phyloP scores from a whole-genome alignment of 768 basidiomycete genomes.

The Gautieria morchelliformis region DNA sequence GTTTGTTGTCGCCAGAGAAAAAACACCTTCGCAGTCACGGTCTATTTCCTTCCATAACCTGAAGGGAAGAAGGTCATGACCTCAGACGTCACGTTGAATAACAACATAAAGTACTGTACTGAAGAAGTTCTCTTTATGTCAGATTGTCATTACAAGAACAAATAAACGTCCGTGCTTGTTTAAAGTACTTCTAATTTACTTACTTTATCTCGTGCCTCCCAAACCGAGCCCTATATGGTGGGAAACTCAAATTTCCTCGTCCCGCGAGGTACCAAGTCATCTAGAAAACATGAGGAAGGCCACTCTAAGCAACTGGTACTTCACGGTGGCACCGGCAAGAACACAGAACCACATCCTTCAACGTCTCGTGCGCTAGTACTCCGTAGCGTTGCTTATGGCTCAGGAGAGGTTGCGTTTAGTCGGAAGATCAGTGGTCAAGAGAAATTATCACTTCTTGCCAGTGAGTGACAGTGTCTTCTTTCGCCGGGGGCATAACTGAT shows the following conservation, averaged over 20 bases:
- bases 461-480: slow-evolving; percentile 28
- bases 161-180: not conserved
- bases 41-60: no score
- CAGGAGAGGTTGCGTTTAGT: slow-evolving; percentile 52
- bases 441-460: slow-evolving; percentile 71
- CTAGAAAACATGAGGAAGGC: not conserved
- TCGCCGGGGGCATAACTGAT: not conserved
- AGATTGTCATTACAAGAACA: not conserved
- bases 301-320: not conserved
- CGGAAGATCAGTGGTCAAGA: slow-evolving; percentile 65
- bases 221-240: not conserved
- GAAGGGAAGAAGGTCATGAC: no score
- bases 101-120: no score
- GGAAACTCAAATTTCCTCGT: not conserved
- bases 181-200: not conserved
- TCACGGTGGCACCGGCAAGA: not conserved
- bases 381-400: slow-evolving; percentile 68
- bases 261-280: not conserved
- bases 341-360: not conserved
- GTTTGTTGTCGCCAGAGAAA: no score
- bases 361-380: slow-evolving; percentile 67
- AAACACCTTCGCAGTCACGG: no score
- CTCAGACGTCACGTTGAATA: no score
- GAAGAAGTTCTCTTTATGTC: no score
- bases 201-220: not conserved